Percentiles rank a stretch among this genome's conserved stretches.
phyloP scores from a whole-genome alignment of 1,139 yeast genomes.

The Blastobotrys persicus region DNA sequence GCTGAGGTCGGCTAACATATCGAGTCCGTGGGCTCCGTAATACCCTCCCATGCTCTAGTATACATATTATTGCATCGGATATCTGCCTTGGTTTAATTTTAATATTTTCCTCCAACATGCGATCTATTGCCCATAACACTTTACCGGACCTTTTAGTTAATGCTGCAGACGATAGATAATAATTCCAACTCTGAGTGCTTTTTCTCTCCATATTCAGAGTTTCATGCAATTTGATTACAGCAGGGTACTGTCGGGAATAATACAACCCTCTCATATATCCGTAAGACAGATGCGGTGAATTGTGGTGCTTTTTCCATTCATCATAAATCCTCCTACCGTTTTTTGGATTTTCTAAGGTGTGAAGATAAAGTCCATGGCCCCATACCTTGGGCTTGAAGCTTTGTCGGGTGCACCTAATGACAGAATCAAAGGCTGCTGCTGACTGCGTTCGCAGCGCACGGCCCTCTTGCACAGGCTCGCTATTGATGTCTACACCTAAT shows the following conservation, averaged over 20 bases:
- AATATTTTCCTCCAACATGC: neutral
- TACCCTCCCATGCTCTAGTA: neutral
- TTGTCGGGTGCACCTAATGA: too few species aligned
- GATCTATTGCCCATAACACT: neutral
- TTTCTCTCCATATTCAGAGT: neutral
- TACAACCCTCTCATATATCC: slow-evolving; percentile 3
- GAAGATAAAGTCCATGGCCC: neutral
- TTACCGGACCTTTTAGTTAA: neutral
- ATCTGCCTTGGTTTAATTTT: neutral
- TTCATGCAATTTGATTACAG: neutral
- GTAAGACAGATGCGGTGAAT: neutral
- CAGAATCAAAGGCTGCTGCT: neutral
- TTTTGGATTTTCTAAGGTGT: neutral
- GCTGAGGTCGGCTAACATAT: neutral
- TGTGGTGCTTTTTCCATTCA: neutral
- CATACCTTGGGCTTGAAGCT: neutral
- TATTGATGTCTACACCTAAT: neutral
- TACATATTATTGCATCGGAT: neutral
- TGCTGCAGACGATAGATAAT: neutral
- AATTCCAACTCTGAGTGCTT: slow-evolving; percentile 1
- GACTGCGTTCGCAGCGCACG: neutral
- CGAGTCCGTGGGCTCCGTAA: neutral
- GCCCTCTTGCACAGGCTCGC: neutral
- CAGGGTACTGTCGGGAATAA: neutral
- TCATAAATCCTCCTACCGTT: neutral